Conservation (phyloP, 208 protist genomes). For the Spongospora subterranea region DNA sequence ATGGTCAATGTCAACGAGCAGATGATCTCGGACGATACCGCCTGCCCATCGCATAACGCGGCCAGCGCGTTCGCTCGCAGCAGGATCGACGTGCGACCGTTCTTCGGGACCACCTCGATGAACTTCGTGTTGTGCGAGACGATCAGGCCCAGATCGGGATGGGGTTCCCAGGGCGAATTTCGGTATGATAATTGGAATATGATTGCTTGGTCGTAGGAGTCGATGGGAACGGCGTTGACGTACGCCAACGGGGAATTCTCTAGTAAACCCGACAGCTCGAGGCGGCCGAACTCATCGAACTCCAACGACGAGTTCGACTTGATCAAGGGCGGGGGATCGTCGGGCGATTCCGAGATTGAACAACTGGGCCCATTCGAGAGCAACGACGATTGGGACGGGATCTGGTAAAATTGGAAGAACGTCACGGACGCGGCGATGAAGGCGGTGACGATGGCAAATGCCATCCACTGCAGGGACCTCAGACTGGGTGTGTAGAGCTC, state of each 20-base stretch:
- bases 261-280: background rate
- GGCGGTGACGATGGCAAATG: no score
- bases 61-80: background rate
- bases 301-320: background rate
- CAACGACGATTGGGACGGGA: background rate
- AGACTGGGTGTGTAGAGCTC: no score
- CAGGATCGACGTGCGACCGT: background rate
- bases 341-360: background rate
- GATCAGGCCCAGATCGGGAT: constrained; percentile 12
- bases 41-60: background rate
- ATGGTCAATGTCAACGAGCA: constrained; percentile 38
- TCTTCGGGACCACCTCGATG: background rate
- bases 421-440: background rate
- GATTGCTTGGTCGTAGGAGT: constrained; percentile 12
- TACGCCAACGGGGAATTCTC: background rate
- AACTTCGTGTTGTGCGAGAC: background rate
- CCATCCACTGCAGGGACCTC: no score
- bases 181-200: background rate
- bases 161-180: background rate
- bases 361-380: background rate
- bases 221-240: constrained; percentile 32
- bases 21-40: background rate
- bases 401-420: background rate
- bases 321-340: background rate
- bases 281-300: constrained; percentile 9